Percentiles rank a stretch among this genome's conserved stretches.
These are phyloP conservation scores for Passalora sequoiae DNA, from an alignment of 2,329 filamentous ascomycete genomes.

Conservation along the genomic window DNA sequence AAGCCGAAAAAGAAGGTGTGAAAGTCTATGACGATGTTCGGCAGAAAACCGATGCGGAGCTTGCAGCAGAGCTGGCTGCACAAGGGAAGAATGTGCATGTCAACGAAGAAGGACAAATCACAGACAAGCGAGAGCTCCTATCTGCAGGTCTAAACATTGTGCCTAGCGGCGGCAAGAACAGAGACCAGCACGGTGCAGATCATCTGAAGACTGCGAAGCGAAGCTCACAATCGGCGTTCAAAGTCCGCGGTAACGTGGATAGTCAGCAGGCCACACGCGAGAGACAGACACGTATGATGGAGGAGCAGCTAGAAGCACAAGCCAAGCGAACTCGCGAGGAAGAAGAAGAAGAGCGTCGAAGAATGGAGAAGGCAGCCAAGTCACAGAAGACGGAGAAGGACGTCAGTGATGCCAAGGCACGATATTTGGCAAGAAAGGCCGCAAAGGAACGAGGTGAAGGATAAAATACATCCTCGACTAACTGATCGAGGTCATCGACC, in stretches of 20 bases:
- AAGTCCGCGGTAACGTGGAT: constrained; percentile 29
- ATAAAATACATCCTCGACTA: constrained; percentile 14
- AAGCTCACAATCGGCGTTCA: constrained; percentile 26
- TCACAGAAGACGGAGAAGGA: constrained; percentile 72
- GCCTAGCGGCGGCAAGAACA: constrained; percentile 27
- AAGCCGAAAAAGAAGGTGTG: constrained; percentile 35
- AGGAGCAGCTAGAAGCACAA: constrained; percentile 67
- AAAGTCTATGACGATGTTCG: constrained; percentile 31
- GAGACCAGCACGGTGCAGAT: constrained; percentile 25
- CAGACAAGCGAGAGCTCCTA: constrained; percentile 77
- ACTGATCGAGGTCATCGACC: too few relatives aligned
- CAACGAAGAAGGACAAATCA: constrained; percentile 78
- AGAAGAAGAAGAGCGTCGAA: constrained; percentile 60
- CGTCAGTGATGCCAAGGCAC: constrained; percentile 70
- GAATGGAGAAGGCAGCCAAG: constrained; percentile 63
- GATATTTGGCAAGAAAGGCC: constrained; percentile 71
- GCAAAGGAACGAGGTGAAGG: constrained; percentile 47
- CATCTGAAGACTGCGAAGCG: constrained; percentile 29
- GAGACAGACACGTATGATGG: constrained; percentile 72
- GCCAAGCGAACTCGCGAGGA: constrained; percentile 66
- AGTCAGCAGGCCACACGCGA: constrained; percentile 64
- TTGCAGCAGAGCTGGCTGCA: constrained; percentile 63
- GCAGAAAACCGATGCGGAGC: constrained; percentile 51
- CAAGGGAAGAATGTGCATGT: constrained; percentile 60
- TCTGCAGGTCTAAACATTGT: constrained; percentile 69